phyloP scores from a whole-genome alignment of 2,329 filamentous ascomycete genomes.

The Fusarium denticulatum region DNA sequence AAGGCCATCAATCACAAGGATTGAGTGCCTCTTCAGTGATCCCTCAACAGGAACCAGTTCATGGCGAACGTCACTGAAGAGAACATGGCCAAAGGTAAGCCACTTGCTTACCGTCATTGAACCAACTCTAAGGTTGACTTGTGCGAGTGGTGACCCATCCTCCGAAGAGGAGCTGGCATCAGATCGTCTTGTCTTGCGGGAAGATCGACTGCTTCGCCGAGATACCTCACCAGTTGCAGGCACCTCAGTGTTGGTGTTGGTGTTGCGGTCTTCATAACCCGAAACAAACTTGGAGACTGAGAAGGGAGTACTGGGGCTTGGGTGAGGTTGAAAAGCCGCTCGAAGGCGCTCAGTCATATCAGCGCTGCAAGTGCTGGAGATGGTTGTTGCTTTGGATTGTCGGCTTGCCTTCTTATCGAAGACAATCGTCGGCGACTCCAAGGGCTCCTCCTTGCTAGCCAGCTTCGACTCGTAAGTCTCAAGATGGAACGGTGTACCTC shows the following conservation, averaged over 20 bases:
- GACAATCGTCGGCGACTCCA: conserved; percentile 61
- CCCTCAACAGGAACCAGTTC: conserved; percentile 64
- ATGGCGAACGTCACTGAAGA: conserved; percentile 82
- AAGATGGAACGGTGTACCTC: conserved; percentile 65
- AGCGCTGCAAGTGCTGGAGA: conserved; percentile 64
- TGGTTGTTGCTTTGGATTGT: conserved; percentile 48
- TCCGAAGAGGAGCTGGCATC: conserved; percentile 60
- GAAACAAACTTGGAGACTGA: conserved; percentile 54
- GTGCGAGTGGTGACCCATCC: conserved; percentile 71
- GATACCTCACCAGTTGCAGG: conserved; percentile 46
- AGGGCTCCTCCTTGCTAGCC: conserved; percentile 49
- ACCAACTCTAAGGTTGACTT: conserved; percentile 80
- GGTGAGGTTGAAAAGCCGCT: conserved; percentile 57
- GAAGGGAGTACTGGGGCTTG: conserved; percentile 56
- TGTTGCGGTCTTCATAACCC: conserved; percentile 36
- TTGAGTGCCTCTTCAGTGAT: conserved; percentile 61
- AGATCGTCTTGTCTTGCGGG: conserved; percentile 52
- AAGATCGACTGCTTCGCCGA: conserved; percentile 45
- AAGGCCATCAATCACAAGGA: conserved; percentile 83
- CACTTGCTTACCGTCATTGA: conserved; percentile 89
- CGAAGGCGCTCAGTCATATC: conserved; percentile 65
- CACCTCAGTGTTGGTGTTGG: conserved; percentile 26
- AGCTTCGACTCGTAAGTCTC: conserved; percentile 58
- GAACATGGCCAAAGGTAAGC: conserved; percentile 84
- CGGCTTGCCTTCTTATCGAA: conserved; percentile 46